Base-by-base conservation (phyloP, 345 rosid species). In the Citrus cavaleriei region DNA sequence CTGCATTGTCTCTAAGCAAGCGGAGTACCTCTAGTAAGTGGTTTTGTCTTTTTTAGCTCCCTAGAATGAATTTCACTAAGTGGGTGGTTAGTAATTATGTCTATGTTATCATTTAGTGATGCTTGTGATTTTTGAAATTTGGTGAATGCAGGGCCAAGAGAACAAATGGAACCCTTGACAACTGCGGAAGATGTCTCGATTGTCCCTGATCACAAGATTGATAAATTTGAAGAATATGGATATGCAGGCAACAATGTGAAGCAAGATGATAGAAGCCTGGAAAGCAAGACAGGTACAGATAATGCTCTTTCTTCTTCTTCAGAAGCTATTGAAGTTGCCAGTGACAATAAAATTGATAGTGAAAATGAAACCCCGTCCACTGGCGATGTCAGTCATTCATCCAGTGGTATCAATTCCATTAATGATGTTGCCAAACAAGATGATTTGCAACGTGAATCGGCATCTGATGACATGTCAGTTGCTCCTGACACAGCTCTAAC, bases 151-250 rank as follows among this genome's bases (percentile, higher is more conserved):
- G 97, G 88, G 77, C 78, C 81, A 63, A 87, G 83, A 78, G 95
- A 80, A 74, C 91, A 92, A 74, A 81, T 93, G 94, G 90, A 86
- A 49, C 88, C 95, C 32, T 84, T 94, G 86, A 89, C 91, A 34
- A 51, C 87, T 28, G 89, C 86, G 74, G 94, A 91, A 77, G 97
- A 94, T 82, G 81, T 74, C 68, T 71, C 74, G 27, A 51, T 89
- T 84, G 59, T 71, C 21, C 78, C 88, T 42, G 85, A 88, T 78
- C 66, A 74, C 51, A 90, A 86, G 57, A 81, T 70, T 69, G 83
- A 81, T 83, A 83, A 83, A 68, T 79, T 72, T 10, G 83, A 80
- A 76, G 85, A 84, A 22, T 80, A 30, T 77, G 77, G 68, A 57
- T 79, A 75, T 40, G 81, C 77, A 80, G 90, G 78, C 51, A 79